Percentiles rank a stretch among this genome's conserved stretches.
These are phyloP conservation scores for Scutellaria baicalensis DNA, from an alignment of 257 asterid genomes.

Conservation along the genomic window DNA sequence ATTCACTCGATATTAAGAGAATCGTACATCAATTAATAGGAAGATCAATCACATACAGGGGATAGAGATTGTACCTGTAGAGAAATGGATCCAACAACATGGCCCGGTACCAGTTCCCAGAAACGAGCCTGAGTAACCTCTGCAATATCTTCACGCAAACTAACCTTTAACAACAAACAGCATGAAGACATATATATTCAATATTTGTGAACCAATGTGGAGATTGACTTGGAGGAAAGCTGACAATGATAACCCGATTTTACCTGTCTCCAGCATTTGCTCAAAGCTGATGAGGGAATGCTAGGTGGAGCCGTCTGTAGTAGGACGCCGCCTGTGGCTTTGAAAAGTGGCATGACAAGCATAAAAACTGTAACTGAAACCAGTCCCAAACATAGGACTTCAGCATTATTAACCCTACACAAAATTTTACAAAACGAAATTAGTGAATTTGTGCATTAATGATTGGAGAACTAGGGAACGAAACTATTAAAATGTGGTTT, in stretches of 20 bases:
- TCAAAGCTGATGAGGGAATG: slow-evolving; percentile 74
- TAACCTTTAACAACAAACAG: slow-evolving; percentile 31
- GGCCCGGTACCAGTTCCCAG: slow-evolving; percentile 95
- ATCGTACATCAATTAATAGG: neutral
- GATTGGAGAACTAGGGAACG: neutral
- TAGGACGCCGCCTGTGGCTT: slow-evolving; percentile 71
- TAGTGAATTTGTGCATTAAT: neutral
- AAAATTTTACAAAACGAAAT: neutral
- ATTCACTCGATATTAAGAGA: neutral
- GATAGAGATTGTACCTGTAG: slow-evolving; percentile 42
- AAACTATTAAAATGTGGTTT: neutral
- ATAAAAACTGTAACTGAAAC: slow-evolving; percentile 83
- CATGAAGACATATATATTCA: too few relatives aligned
- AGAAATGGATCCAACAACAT: slow-evolving; percentile 74
- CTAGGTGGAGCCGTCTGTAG: slow-evolving; percentile 85
- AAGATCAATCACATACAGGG: neutral
- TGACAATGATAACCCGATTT: neutral
- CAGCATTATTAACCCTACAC: slow-evolving; percentile 83
- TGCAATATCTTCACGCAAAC: slow-evolving; percentile 53
- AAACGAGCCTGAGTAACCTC: slow-evolving; percentile 80
- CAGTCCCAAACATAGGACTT: slow-evolving; percentile 87
- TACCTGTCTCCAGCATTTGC: slow-evolving; percentile 95
- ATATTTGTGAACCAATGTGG: too few relatives aligned
- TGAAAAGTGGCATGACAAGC: slow-evolving; percentile 91
- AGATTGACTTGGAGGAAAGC: neutral